Evolutionary conservation across 2,329 filamentous ascomycete species (phyloP), one percentile per base, ranked within the genome.

Genomic region (Aspergillus ruber): DNA sequence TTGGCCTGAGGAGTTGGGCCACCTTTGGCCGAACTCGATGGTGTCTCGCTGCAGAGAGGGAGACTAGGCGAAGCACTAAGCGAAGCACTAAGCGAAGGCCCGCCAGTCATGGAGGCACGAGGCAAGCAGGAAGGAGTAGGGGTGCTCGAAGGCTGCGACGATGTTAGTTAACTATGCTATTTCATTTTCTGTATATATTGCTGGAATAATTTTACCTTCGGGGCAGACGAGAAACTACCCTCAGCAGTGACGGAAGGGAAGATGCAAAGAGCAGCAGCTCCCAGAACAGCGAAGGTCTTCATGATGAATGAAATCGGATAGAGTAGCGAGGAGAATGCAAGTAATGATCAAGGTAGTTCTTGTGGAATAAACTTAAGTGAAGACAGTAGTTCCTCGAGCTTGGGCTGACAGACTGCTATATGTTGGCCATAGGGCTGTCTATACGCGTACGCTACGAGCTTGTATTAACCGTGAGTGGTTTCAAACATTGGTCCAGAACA

Each of bases 281-380:
- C 58, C 43, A 63, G 41, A 42, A 56, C 29, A 55, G 58, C 36
- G 45, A 56, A 56, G 46, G 56, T 47, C 56, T 63, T 66, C 63
- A 66, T 65, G 42, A 32, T 62, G 51, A 49, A 50, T 25, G 47
- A 33, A 20, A 15, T n/a, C 15, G 6, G 33, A 8, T 9, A 13
- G 29, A 45, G 49, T 43, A 40, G 35, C 35, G 36, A 7, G 21
- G 29, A 47, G 49, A 36, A 8, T 15, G 40, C 23, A 5, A 10
- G 23, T 10, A 25, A 8, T 25, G 23, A 9, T 25, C 23, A 25
- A 25, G 23, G 23, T 4, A 29, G 25, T 10, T 29, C 9, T 29
- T 29, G 25, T 29, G 4, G 10, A 29, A 29, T 29, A 12, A 5
- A 29, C 1, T 12, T 29, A 10, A 12, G 25, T 4, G 9, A 29